phyloP scores from a whole-genome alignment of 2,329 filamentous ascomycete genomes.

The Exophiala calicioides region DNA sequence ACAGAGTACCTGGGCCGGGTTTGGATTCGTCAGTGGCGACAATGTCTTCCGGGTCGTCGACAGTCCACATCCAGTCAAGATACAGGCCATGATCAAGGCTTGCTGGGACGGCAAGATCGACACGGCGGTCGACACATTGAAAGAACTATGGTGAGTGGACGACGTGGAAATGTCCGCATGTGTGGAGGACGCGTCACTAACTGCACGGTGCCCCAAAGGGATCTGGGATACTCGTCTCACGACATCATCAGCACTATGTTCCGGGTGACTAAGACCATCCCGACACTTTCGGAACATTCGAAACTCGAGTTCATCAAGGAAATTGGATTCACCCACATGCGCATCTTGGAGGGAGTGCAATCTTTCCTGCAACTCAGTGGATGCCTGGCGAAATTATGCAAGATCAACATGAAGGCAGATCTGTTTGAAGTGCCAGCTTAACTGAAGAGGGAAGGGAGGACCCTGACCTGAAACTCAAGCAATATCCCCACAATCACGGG shows the following conservation, averaged over 20 bases:
- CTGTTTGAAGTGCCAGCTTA: constrained; percentile 59
- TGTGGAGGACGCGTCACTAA: constrained; percentile 20
- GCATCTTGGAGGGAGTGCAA: constrained; percentile 95
- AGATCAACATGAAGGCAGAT: constrained; percentile 93
- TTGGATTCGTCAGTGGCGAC: constrained; percentile 94
- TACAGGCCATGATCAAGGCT: constrained; percentile 97
- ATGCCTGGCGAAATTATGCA: constrained; percentile 86
- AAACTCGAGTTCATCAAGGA: constrained; percentile 98
- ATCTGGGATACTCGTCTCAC: constrained; percentile 94
- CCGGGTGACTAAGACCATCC: constrained; percentile 93
- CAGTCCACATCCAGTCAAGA: constrained; percentile 94
- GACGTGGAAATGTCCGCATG: constrained; percentile 1
- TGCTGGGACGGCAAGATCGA: constrained; percentile 93
- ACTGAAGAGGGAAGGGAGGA: neutral
- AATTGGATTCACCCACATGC: constrained; percentile 99
- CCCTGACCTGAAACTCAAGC: neutral
- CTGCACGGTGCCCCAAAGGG: constrained; percentile 40
- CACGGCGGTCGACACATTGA: constrained; percentile 77
- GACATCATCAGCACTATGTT: constrained; percentile 99
- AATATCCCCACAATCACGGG: no score
- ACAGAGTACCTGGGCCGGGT: constrained; percentile 88
- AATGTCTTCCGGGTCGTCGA: constrained; percentile 99
- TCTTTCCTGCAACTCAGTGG: constrained; percentile 91
- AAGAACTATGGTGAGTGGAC: constrained; percentile 74
- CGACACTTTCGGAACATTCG: constrained; percentile 85